Evolutionary conservation across 2,329 filamentous ascomycete species (phyloP), one percentile per base, ranked within the genome.

Genomic region (Aspergillus awamori): DNA sequence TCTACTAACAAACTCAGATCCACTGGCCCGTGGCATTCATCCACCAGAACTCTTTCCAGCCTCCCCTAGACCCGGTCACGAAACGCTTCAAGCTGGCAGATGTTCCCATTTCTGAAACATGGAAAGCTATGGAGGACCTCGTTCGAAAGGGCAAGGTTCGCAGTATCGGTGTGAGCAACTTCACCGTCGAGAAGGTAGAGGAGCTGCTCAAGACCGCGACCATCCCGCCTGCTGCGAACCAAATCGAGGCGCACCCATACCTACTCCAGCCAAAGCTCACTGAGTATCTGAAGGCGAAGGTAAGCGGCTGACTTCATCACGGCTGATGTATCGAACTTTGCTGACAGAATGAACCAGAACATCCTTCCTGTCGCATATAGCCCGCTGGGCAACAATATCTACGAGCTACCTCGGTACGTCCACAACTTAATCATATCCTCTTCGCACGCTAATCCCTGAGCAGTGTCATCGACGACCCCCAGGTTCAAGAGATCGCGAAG

Each of bases 231-330:
- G 84, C 84, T 2, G 82, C 85, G 60, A 89, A 90, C 74, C 87
- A 90, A 73, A 85, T 89, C 65, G 87, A 90, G 70, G 84, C 85
- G 47, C 86, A 89, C 70, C 86, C 87, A 0, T 89, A 88, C 71
- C 78, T 89, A 2, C 86, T 88, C 67, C 87, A 86, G 66, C 74
- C 77, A 0, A 76, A 81, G 4, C 76, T 90, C 7, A 70, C 86
- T 2, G 74, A 80, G 10, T 85, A 81, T 70, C 83, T 82, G 73
- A 76, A 82, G 43, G 74, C 78, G 39, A 82, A 87, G 66, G 80
- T 80, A 58, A 85, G 58, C n/a, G n/a, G 20, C n/a, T 15, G 3
- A 4, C 6, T 3, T 1, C 3, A 2, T 24, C 2, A 13, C 10
- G 2, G 6, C 24, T 5, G 17, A 2, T 22, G 45, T 2, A 20